These are phyloP conservation scores for Globisporangium orthogonon DNA, from an alignment of 352 stramenopile genomes.

Conservation along the genomic window DNA sequence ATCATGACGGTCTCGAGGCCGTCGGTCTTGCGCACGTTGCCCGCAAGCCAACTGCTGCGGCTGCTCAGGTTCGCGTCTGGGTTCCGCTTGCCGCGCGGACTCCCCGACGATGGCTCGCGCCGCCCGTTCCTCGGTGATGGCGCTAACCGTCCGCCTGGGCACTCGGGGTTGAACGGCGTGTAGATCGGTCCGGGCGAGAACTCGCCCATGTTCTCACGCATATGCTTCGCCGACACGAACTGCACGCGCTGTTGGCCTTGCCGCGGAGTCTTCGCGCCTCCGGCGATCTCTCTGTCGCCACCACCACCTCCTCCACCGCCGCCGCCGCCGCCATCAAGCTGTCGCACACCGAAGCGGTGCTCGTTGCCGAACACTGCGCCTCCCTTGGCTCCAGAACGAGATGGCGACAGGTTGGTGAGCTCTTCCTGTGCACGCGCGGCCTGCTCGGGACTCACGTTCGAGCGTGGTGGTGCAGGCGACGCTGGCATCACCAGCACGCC, in stretches of 20 bases:
- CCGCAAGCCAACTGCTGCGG: constrained; percentile 74
- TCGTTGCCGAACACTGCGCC: constrained; percentile 69
- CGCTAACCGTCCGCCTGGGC: constrained; percentile 50
- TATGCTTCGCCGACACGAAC: constrained; percentile 71
- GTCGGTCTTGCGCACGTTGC: constrained; percentile 67
- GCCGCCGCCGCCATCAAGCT: constrained; percentile 9
- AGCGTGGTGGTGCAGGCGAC: constrained; percentile 19
- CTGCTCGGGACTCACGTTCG: constrained; percentile 14
- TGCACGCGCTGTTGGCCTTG: constrained; percentile 53
- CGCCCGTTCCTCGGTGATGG: constrained; percentile 33
- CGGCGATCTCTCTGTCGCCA: neutral
- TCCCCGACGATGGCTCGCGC: constrained; percentile 31
- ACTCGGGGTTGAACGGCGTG: constrained; percentile 62
- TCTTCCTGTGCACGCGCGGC: constrained; percentile 10
- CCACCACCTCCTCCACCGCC: neutral
- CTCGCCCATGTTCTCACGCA: constrained; percentile 81
- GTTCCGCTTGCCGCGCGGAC: constrained; percentile 41
- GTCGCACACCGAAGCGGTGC: constrained; percentile 61
- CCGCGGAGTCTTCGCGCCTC: constrained; percentile 20
- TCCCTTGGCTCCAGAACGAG: constrained; percentile 15
- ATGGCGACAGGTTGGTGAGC: constrained; percentile 16
- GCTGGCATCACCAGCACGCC: constrained; percentile 69
- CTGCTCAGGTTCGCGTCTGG: constrained; percentile 73
- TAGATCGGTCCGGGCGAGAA: constrained; percentile 84
- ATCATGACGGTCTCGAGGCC: constrained; percentile 72